Conservation (phyloP, 352 stramenopile genomes). For the Phytophthora meadii region DNA sequence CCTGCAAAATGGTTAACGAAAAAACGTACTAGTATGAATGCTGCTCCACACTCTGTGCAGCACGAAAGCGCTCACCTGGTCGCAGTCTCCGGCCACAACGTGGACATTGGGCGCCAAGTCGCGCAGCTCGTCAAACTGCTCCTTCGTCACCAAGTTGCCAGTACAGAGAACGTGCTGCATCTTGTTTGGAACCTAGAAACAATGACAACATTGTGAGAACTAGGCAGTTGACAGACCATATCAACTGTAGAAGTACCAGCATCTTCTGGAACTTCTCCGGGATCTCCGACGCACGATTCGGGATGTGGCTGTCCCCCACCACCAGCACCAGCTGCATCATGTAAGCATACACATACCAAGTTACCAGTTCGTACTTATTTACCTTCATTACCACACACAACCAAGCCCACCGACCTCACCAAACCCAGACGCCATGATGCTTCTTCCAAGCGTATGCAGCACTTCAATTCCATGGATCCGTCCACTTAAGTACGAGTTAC, state of each 20-base stretch:
- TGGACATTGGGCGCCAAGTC: slow-evolving; percentile 97
- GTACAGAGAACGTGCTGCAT: slow-evolving; percentile 99
- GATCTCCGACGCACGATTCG: slow-evolving; percentile 93
- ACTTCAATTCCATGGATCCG: slow-evolving; percentile 25
- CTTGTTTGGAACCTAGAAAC: slow-evolving; percentile 94
- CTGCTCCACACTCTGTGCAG: background rate
- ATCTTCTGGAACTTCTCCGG: slow-evolving; percentile 97
- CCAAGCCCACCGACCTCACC: slow-evolving; percentile 48
- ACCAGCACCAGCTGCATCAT: slow-evolving; percentile 94
- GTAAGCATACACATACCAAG: background rate
- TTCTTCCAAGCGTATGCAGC: background rate
- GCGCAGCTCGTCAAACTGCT: slow-evolving; percentile 96
- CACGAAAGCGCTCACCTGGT: slow-evolving; percentile 70
- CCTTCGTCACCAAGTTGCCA: slow-evolving; percentile 95
- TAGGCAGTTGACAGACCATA: background rate
- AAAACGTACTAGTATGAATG: background rate
- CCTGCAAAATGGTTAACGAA: slow-evolving; percentile 32
- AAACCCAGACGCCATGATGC: slow-evolving; percentile 66
- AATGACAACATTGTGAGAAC: background rate
- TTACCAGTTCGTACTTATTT: background rate
- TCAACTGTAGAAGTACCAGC: slow-evolving; percentile 47
- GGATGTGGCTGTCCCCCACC: slow-evolving; percentile 97
- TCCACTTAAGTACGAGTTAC: slow-evolving; percentile 18
- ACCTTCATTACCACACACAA: background rate
- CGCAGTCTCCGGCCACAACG: slow-evolving; percentile 95